Base-by-base conservation (phyloP, 805 yeast genomes). In the Sugiyamaella boreocaroliniensis region DNA sequence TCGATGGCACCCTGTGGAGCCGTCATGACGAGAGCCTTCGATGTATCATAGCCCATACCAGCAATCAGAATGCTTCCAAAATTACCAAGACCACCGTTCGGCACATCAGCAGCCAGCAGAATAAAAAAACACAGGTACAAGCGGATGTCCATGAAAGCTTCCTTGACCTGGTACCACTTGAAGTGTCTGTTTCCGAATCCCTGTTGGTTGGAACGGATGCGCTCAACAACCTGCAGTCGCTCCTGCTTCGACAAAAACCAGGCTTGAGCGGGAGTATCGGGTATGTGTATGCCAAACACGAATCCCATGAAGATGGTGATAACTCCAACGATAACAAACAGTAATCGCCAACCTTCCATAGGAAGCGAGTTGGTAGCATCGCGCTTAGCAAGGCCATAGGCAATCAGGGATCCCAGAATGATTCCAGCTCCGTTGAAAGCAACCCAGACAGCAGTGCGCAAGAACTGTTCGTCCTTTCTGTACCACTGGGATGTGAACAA, bases 401-500 rank as follows among this genome's bases (percentile, higher is more conserved):
- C 78, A 49, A 78, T 75, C 12, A 71, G 70, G 11, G 73, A 72
- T 12, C 81, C 81, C 8, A 76, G 29, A 1, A 77, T 61, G 4
- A 72, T 61, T 10, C 80, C 81, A 16, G 71, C 58, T 7, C 80
- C 80, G 32, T 73, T 67, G 48, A 59, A 60, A 4, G 72, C 71
- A 54, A 74, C 71, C 76, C 79, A 77, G 20, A 71, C 54, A 19
- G 74, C 66, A 1, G 72, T 64, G 47, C 80, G 63, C 49, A 56
- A 32, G 16, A 83, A 83, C 48, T 81, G 80, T 55, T 70, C 70
- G 26, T 45, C 58, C 16, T 68, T 58, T 54, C 70, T 75, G 73
- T 80, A 82, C 77, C 81, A 82, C 64, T 79, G 82, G 22, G 79
- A 67, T 2, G 85, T 82, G 47, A 82, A 63, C 29, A 79, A 68